These are phyloP conservation scores for Flaveria linearis DNA, from an alignment of 129 eudicot genomes.

Conservation along the genomic window DNA sequence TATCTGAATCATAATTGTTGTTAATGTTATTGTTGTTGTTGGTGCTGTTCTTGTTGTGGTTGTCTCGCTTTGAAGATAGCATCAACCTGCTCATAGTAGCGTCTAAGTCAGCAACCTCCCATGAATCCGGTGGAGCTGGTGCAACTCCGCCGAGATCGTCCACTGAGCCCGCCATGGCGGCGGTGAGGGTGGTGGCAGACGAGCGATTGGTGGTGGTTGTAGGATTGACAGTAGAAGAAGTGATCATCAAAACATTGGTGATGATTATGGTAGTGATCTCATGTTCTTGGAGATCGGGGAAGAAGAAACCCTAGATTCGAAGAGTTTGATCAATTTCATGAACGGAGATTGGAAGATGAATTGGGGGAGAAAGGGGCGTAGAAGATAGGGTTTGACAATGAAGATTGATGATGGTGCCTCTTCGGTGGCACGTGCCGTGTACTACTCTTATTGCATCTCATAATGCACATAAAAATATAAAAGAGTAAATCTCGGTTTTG, in stretches of 20 bases:
- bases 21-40: constrained; percentile 11
- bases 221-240: constrained; percentile 32
- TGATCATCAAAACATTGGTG: constrained; percentile 34
- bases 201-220: constrained; percentile 35
- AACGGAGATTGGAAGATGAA: constrained; percentile 31
- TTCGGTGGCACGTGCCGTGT: constrained; percentile 29
- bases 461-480: background rate
- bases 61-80: constrained; percentile 41
- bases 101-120: constrained; percentile 63
- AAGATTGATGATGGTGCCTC: background rate
- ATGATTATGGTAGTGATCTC: constrained; percentile 32
- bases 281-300: constrained; percentile 25
- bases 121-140: constrained; percentile 52
- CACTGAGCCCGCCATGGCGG: constrained; percentile 48
- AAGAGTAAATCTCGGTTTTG: no score
- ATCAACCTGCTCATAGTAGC: constrained; percentile 52
- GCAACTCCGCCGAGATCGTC: constrained; percentile 49
- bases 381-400: constrained; percentile 31
- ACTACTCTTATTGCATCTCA: constrained; percentile 18
- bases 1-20: constrained; percentile 26
- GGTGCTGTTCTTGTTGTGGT: background rate
- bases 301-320: constrained; percentile 37
- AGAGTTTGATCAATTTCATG: constrained; percentile 41
- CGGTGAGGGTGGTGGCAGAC: constrained; percentile 30
- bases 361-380: constrained; percentile 12